A percentile compares a stretch with the other conserved stretches of the same genome.
Evolutionary conservation across 805 yeast genomes (phyloP).

Genomic region (Pichia manshurica): DNA sequence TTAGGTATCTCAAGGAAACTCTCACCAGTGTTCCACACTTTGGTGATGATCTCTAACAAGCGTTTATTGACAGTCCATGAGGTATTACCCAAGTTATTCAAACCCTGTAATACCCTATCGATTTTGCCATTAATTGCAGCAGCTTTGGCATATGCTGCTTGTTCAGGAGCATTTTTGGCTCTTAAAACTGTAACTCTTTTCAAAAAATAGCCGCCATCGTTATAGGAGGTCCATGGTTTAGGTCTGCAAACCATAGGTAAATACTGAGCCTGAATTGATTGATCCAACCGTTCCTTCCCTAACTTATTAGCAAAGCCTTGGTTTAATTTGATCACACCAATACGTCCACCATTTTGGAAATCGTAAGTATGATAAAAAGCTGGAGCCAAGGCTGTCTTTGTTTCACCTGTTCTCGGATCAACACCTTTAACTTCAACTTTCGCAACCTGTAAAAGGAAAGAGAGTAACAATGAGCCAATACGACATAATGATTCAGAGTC

Average conservation of each 20-base stretch:
- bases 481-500: constrained; percentile 43
- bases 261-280: constrained; percentile 70
- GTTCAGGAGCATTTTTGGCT: constrained; percentile 82
- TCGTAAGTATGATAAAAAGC: constrained; percentile 89
- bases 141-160: constrained; percentile 78
- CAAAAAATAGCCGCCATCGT: constrained; percentile 79
- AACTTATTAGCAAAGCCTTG: constrained; percentile 58
- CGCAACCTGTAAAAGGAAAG: constrained; percentile 75
- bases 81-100: constrained; percentile 80
- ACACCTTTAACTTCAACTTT: constrained; percentile 70
- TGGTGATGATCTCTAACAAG: constrained; percentile 61
- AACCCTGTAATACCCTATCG: constrained; percentile 66
- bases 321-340: constrained; percentile 80
- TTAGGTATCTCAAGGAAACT: constrained; percentile 69
- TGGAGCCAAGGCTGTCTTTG: constrained; percentile 71
- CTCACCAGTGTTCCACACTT: constrained; percentile 85
- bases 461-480: constrained; percentile 74
- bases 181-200: constrained; percentile 62
- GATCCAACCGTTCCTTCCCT: constrained; percentile 57
- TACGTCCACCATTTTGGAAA: constrained; percentile 66
- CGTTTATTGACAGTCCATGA: constrained; percentile 87
- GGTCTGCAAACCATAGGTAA: constrained; percentile 93
- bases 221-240: constrained; percentile 77
- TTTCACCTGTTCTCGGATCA: constrained; percentile 72
- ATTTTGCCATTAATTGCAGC: constrained; percentile 68